phyloP scores from a whole-genome alignment of 2,329 filamentous ascomycete genomes.

The Stagonosporopsis vannaccii region DNA sequence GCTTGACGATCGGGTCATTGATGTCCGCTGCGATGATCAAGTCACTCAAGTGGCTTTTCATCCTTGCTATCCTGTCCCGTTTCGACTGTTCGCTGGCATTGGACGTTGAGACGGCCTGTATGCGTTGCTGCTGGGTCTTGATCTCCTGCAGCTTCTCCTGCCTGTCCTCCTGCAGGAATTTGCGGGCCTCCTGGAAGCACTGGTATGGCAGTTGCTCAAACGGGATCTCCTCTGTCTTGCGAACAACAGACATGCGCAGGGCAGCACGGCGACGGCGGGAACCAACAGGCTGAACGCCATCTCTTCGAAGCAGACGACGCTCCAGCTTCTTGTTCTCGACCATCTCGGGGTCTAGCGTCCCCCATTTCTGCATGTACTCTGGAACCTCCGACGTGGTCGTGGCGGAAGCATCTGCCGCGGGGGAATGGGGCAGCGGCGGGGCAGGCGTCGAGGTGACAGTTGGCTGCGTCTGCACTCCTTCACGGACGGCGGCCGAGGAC shows the following conservation, averaged over 20 bases:
- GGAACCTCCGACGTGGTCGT: conserved; percentile 14
- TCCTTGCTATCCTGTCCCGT: conserved; percentile 70
- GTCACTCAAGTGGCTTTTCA: conserved; percentile 75
- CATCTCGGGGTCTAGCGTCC: conserved; percentile 41
- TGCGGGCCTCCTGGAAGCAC: conserved; percentile 95
- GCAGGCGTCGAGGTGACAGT: conserved; percentile 29
- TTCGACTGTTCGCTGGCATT: conserved; percentile 70
- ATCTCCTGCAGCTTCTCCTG: conserved; percentile 81
- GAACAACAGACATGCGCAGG: conserved; percentile 48
- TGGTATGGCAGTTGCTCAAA: conserved; percentile 97
- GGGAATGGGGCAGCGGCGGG: conserved; percentile 21
- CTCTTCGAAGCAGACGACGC: conserved; percentile 70
- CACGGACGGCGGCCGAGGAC: conserved; percentile 52
- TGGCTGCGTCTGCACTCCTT: conserved; percentile 52
- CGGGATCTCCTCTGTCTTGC: conserved; percentile 71
- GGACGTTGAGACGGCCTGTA: conserved; percentile 70
- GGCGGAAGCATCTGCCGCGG: conserved; percentile 14
- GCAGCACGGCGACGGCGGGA: conserved; percentile 78
- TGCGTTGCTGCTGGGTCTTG: conserved; percentile 69
- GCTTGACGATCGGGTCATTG: conserved; percentile 93
- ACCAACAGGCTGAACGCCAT: conserved; percentile 74
- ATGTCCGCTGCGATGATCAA: conserved; percentile 92
- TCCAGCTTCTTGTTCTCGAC: conserved; percentile 61
- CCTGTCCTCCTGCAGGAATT: conserved; percentile 80
- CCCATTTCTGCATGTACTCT: conserved; percentile 48